phyloP scores from a whole-genome alignment of 2,329 filamentous ascomycete species.

The Phyllosticta capitalensis region DNA sequence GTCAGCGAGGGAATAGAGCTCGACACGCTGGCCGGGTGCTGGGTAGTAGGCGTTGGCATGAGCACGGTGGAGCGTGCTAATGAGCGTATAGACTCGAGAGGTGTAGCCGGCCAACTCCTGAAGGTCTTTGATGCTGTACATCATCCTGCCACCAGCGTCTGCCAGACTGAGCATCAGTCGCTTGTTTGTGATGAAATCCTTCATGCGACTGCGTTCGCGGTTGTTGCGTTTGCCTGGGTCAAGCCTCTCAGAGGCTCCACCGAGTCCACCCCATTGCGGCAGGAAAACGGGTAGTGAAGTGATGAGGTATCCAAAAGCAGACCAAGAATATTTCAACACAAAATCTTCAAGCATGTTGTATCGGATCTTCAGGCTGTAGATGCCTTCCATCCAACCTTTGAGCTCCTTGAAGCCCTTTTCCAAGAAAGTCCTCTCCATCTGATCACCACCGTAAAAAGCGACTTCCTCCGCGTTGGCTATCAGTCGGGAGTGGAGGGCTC shows the following conservation, averaged over 20 bases:
- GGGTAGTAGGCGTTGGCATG: slow-evolving; percentile 82
- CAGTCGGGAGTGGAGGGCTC: slow-evolving; percentile 78
- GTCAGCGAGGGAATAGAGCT: slow-evolving; percentile 82
- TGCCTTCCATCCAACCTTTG: slow-evolving; percentile 95
- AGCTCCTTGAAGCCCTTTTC: slow-evolving; percentile 88
- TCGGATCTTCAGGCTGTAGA: slow-evolving; percentile 93
- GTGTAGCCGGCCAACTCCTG: slow-evolving; percentile 94
- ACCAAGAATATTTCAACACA: slow-evolving; percentile 97
- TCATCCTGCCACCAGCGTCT: slow-evolving; percentile 94
- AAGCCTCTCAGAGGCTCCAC: slow-evolving; percentile 59
- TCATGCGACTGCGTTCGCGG: slow-evolving; percentile 80
- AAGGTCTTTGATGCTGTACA: slow-evolving; percentile 99
- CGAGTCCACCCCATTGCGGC: slow-evolving; percentile 83
- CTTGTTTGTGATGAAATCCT: slow-evolving; percentile 98
- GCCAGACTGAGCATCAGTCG: slow-evolving; percentile 94
- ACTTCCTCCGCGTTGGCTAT: slow-evolving; percentile 97
- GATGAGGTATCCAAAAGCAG: slow-evolving; percentile 88
- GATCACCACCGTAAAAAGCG: slow-evolving; percentile 91
- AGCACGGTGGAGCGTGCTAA: slow-evolving; percentile 87
- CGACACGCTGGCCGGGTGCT: slow-evolving; percentile 55
- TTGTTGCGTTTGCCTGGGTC: slow-evolving; percentile 40
- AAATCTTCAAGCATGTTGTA: slow-evolving; percentile 99
- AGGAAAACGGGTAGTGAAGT: slow-evolving; percentile 90
- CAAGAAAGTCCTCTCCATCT: slow-evolving; percentile 88
- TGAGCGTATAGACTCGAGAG: slow-evolving; percentile 87